phyloP scores from a whole-genome alignment of 768 basidiomycete genomes.

The Pleurotus ostreatus region DNA sequence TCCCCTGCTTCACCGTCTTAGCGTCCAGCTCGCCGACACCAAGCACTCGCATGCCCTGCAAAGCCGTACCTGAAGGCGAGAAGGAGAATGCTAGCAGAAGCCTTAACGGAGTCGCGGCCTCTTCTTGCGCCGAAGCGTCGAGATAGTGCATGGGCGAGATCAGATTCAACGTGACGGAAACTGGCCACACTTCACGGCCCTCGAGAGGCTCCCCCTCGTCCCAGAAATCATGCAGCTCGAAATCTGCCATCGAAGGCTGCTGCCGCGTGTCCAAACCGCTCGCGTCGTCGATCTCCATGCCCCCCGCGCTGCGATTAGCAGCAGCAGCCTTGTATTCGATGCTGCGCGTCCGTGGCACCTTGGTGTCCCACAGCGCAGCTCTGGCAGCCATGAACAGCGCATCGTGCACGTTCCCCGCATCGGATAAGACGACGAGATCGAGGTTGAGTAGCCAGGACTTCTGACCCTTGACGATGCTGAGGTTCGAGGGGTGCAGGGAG shows the following conservation, averaged over 20 bases:
- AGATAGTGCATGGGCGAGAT: conserved; percentile 67
- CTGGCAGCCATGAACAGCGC: conserved; percentile 76
- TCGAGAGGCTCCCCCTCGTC: conserved; percentile 72
- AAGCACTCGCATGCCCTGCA: conserved; percentile 64
- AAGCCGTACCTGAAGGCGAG: conserved; percentile 26
- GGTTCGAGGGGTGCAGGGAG: conserved; percentile 62
- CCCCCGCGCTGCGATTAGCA: conserved; percentile 16
- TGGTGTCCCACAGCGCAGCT: conserved; percentile 78
- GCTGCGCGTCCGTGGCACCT: conserved; percentile 67
- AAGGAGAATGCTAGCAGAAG: conserved; percentile 68
- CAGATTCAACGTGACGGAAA: conserved; percentile 74
- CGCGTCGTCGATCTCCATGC: conserved; percentile 56
- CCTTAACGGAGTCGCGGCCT: conserved; percentile 57
- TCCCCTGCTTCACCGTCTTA: conserved; percentile 41
- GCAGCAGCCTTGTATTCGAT: conserved; percentile 58
- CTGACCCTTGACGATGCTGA: conserved; percentile 52
- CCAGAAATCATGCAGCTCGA: conserved; percentile 86
- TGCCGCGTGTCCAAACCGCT: conserved; percentile 57
- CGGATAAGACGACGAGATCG: conserved; percentile 70
- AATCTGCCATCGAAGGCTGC: conserved; percentile 58
- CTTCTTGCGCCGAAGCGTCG: conserved; percentile 72
- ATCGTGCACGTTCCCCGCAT: conserved; percentile 74
- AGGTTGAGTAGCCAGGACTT: conserved; percentile 77
- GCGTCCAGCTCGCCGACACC: conserved; percentile 59
- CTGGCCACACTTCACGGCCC: conserved; percentile 66